Base-by-base conservation (phyloP, 371 early-diverging fungal species). In the Mortierella sp. region DNA sequence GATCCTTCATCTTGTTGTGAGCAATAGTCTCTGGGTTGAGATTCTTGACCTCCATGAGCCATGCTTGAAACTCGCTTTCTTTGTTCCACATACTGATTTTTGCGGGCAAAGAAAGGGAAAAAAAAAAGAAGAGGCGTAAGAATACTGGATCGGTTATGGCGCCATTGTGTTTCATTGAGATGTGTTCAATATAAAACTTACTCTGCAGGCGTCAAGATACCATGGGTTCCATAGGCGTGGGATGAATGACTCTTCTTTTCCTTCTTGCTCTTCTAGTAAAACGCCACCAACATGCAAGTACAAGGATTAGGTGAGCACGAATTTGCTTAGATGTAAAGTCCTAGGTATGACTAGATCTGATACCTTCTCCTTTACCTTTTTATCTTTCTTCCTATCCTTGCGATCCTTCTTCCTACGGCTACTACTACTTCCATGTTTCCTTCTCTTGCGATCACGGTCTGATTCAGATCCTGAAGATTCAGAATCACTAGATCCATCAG, bases 41-140 rank as follows among this genome's bases (percentile, higher is more conserved):
- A 13, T 89, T 74, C 73, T 92, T 92, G 40, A 93, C 88, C 65
- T 94, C 93, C 57, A 92, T 82, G 15, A 94, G 61, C 94, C 94
- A 94, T 22, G 91, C 88, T 67, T 92, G 89, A 61, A 92, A 93
- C 83, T 93, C 93, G 66, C 47, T 75, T 22, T 80, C 80, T 13
- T 80, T 80, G 57, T 80, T 74, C 80, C 80, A 80, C 80, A 80
- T 80, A 53, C 85, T 90, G 80, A 29, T 31, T 6, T 32, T 10
- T 0, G n/a, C 28, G 40, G 62, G 23, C 10, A 26, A 28, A 49
- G 29, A 17, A 43, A 35, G 12, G 34, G 2, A 28, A 10, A 29
- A 28, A 55, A 55, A 1, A 47, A 6, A 51, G 5, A n/a, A 51
- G 5, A 51, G 5, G 22, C 17, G 8, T 22, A 19, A 51, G 53